Conservation (phyloP, 768 basidiomycete genomes). For the Tricholoma flavovirens region DNA sequence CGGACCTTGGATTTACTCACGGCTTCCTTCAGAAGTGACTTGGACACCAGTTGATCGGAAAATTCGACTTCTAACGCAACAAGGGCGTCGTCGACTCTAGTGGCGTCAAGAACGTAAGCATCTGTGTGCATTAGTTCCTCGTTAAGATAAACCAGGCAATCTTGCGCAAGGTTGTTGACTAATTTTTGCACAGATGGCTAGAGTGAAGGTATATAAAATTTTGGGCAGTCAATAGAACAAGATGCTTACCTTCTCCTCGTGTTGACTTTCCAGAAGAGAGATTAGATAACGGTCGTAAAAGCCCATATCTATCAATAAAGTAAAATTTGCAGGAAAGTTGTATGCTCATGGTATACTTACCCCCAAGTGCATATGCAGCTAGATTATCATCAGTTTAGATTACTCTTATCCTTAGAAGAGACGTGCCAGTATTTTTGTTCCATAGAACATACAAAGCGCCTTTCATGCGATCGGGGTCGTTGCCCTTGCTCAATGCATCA, state of each 20-base stretch:
- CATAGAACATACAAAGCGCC: constrained; percentile 81
- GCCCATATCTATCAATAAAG: constrained; percentile 40
- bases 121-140: constrained; percentile 65
- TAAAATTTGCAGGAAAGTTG: not conserved
- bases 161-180: constrained; percentile 54
- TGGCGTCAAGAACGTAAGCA: constrained; percentile 45
- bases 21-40: constrained; percentile 38
- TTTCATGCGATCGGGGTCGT: constrained; percentile 92
- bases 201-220: not conserved
- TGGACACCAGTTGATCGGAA: constrained; percentile 35
- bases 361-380: constrained; percentile 68
- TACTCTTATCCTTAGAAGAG: constrained; percentile 1
- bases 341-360: constrained; percentile 30
- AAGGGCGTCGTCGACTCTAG: constrained; percentile 44
- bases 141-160: constrained; percentile 52
- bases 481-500: constrained; percentile 60
- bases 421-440: constrained; percentile 63
- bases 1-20: constrained; percentile 37
- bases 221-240: not conserved
- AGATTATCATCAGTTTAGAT: constrained; percentile 7
- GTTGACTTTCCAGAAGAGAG: constrained; percentile 68
- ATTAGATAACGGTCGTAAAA: constrained; percentile 54
- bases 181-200: constrained; percentile 77
- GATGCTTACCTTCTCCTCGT: constrained; percentile 70
- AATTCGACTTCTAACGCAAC: constrained; percentile 47